phyloP scores from a whole-genome alignment of 2,329 filamentous ascomycete species.

The Neonectria sp. region DNA sequence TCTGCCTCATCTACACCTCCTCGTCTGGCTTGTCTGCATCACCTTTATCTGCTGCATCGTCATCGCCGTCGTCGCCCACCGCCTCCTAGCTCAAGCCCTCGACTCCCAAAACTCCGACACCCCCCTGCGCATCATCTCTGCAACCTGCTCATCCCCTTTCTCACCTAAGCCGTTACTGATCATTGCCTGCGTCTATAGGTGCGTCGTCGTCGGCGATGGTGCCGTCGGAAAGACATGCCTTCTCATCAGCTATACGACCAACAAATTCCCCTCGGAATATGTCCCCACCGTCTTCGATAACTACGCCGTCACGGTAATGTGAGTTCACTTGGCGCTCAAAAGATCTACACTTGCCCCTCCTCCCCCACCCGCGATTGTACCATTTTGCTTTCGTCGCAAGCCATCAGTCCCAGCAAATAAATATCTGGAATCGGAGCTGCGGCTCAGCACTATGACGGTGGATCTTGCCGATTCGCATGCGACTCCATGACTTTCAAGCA shows the following conservation, averaged over 20 bases:
- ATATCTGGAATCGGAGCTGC: background rate
- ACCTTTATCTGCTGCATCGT: background rate
- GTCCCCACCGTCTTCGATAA: constrained; percentile 99
- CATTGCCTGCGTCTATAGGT: constrained; percentile 69
- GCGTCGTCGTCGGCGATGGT: constrained; percentile 99
- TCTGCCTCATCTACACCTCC: constrained; percentile 21
- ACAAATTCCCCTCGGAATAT: constrained; percentile 99
- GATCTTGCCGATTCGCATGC: constrained; percentile 21
- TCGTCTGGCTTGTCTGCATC: constrained; percentile 16
- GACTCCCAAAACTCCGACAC: constrained; percentile 11
- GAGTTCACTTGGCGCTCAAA: constrained; percentile 63
- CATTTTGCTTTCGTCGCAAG: constrained; percentile 22
- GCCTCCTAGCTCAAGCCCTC: constrained; percentile 9
- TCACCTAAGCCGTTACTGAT: constrained; percentile 36
- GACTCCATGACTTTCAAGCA: constrained; percentile 12
- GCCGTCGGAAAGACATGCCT: constrained; percentile 99
- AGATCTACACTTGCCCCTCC: constrained; percentile 36
- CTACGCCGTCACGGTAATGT: constrained; percentile 99
- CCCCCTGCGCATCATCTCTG: constrained; percentile 37
- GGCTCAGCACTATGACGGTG: constrained; percentile 11
- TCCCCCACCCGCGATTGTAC: constrained; percentile 32
- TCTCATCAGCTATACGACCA: constrained; percentile 99
- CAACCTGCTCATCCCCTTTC: constrained; percentile 8
- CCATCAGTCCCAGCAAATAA: constrained; percentile 18
- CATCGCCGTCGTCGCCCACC: constrained; percentile 17